Percentiles rank a stretch among this genome's conserved stretches.
phyloP scores from a whole-genome alignment of 2,329 filamentous ascomycete species.

The Claviceps pazoutovae region DNA sequence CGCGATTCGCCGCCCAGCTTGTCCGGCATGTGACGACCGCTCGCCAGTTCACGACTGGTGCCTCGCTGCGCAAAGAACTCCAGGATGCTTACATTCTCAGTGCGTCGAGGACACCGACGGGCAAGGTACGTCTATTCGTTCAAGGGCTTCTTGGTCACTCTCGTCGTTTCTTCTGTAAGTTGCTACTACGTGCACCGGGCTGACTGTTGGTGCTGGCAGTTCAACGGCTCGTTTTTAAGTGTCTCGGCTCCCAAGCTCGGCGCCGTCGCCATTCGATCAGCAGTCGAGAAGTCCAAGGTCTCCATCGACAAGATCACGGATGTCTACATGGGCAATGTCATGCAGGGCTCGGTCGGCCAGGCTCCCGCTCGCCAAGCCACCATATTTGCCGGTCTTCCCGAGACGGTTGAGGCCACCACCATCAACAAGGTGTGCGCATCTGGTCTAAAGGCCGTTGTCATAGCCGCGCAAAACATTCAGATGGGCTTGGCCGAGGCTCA shows the following conservation, averaged over 20 bases:
- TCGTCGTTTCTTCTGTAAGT: background rate
- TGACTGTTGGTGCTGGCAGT: slow-evolving; percentile 35
- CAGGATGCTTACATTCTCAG: slow-evolving; percentile 90
- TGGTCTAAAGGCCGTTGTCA: slow-evolving; percentile 77
- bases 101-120: slow-evolving; percentile 77
- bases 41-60: slow-evolving; percentile 33
- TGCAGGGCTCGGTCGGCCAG: slow-evolving; percentile 74
- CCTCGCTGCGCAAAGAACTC: slow-evolving; percentile 47
- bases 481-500: slow-evolving; percentile 79
- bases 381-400: slow-evolving; percentile 73
- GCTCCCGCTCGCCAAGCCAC: slow-evolving; percentile 81
- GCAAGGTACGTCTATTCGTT: slow-evolving; percentile 45
- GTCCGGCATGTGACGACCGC: slow-evolving; percentile 25
- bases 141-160: background rate
- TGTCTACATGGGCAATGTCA: slow-evolving; percentile 95
- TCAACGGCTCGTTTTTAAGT: slow-evolving; percentile 80
- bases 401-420: slow-evolving; percentile 74
- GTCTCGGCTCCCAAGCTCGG: slow-evolving; percentile 80
- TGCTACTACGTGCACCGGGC: background rate
- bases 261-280: slow-evolving; percentile 81
- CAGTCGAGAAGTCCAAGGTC: slow-evolving; percentile 72
- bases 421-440: slow-evolving; percentile 98
- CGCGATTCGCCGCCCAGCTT: slow-evolving; percentile 21
- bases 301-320: slow-evolving; percentile 71
- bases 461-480: slow-evolving; percentile 91